phyloP scores from a whole-genome alignment of 495 filamentous ascomycete species.

The Talaromyces stipitatus region DNA sequence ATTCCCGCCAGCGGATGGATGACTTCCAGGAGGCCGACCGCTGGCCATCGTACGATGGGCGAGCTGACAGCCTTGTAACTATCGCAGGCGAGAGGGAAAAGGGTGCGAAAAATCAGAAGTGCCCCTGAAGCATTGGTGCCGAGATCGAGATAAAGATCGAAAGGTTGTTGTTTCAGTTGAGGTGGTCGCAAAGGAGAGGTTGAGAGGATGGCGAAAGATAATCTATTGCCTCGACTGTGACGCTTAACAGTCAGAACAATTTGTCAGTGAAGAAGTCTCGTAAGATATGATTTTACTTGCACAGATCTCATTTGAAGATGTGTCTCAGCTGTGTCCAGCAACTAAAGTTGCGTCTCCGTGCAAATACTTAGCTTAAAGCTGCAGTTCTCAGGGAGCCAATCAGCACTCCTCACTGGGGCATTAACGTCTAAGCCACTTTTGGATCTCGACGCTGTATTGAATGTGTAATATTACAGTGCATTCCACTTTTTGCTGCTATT shows the following conservation, averaged over 20 bases:
- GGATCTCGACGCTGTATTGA: neutral
- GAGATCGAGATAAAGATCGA: neutral
- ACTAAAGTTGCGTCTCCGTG: neutral
- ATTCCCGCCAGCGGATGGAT: slow-evolving; percentile 50
- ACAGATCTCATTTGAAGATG: neutral
- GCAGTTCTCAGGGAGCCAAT: neutral
- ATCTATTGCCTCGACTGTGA: neutral
- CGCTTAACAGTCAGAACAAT: neutral
- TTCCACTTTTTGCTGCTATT: neutral
- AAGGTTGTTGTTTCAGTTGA: slow-evolving; percentile 1
- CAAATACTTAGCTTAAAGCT: neutral
- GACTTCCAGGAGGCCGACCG: slow-evolving; percentile 59
- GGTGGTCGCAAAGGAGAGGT: neutral
- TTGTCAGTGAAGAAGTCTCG: neutral
- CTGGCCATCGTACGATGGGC: slow-evolving; percentile 40
- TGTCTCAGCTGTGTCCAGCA: neutral
- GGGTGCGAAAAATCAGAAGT: slow-evolving; percentile 2
- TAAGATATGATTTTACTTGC: neutral
- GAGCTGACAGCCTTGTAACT: slow-evolving; percentile 31
- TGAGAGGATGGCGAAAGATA: neutral
- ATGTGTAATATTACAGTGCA: neutral
- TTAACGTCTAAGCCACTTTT: neutral
- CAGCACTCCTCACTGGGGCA: neutral
- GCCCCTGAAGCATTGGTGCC: slow-evolving; percentile 42
- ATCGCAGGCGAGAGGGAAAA: neutral